Evolutionary conservation across 2,329 filamentous ascomycete species (phyloP).

Genomic region (Capronia americana): DNA sequence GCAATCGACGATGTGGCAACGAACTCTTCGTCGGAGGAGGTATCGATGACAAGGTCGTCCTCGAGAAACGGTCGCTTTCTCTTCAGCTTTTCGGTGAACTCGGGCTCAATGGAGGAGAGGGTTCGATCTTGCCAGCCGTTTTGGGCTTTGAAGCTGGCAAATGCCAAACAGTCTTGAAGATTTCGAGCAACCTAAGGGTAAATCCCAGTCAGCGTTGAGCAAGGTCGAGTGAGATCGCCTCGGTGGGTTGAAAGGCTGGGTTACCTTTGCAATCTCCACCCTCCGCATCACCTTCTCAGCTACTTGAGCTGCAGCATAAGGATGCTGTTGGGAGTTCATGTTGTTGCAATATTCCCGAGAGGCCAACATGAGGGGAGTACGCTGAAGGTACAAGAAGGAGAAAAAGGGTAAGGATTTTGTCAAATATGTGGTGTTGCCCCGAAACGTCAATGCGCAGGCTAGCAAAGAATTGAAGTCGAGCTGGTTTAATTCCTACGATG

Average conservation of each 20-base stretch:
- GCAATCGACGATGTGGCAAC: slow-evolving; percentile 76
- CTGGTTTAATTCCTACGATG: slow-evolving; percentile 30
- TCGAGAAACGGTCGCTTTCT: slow-evolving; percentile 70
- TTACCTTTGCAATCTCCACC: slow-evolving; percentile 77
- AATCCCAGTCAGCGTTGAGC: slow-evolving; percentile 36
- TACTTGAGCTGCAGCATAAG: slow-evolving; percentile 46
- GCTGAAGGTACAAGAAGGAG: slow-evolving; percentile 31
- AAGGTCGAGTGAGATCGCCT: slow-evolving; percentile 25
- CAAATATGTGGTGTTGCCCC: slow-evolving; percentile 36
- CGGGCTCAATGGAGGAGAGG: slow-evolving; percentile 83
- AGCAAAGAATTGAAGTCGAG: slow-evolving; percentile 31
- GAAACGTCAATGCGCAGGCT: slow-evolving; percentile 38
- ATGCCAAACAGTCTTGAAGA: slow-evolving; percentile 89
- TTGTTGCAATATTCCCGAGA: slow-evolving; percentile 43
- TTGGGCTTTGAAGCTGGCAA: slow-evolving; percentile 97
- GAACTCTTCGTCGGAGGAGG: slow-evolving; percentile 73
- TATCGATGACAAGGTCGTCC: slow-evolving; percentile 84
- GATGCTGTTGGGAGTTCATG: slow-evolving; percentile 44
- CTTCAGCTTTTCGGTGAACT: slow-evolving; percentile 78
- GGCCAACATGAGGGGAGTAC: slow-evolving; percentile 37
- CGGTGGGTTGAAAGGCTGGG: slow-evolving; percentile 14
- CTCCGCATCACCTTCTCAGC: slow-evolving; percentile 72
- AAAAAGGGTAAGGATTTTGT: slow-evolving; percentile 27
- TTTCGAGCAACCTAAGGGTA: slow-evolving; percentile 80
- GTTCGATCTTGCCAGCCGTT: slow-evolving; percentile 93